Evolutionary conservation across 768 basidiomycete species (phyloP), one percentile per base, ranked within the genome.

Genomic region (Leccinum uliginosum): DNA sequence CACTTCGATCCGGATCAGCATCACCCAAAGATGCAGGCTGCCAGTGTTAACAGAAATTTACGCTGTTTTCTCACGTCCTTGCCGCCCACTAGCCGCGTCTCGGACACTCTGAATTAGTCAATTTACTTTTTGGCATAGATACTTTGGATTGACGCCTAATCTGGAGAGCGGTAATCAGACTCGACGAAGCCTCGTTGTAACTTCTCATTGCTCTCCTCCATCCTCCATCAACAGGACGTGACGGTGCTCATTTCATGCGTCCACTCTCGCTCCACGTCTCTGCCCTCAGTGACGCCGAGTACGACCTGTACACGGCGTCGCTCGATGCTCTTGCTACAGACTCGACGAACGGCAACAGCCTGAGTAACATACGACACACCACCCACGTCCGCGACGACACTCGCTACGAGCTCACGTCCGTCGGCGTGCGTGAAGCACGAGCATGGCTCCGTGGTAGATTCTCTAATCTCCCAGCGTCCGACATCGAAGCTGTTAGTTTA

Each of bases 391-490:
- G 70, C 49, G 71, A 78, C 56, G 82, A 84, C 68, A 72, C 69
- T 1, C 78, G 79, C 63, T 86, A 82, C 62, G 85, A 87, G 57
- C 67, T 71, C 17, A 76, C 82, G 52, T 61, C 68, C 4, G 73
- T 90, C 11, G 80, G 85, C 40, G 78, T 75, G 3, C 80, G 89
- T 29, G 89, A 91, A 66, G 84, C 78, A 10, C 75, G 88, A 38
- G 89, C 86, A 4, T 91, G 89, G 89, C 71, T 91, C 50, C 73
- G 86, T 23, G 89, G 90, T 12, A 75, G 87, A 57, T 91, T 87
- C 64, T 72, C 81, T 6, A 74, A 78, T 59, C 66, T 91, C 6
- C 67, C 76, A 12, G 76, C 77, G 1, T 63, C 73, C 8, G 76
- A 75, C 43, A 80, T 91, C 40, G 89, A 91, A 71, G 66, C 72